Conservation (phyloP, 495 filamentous ascomycete genomes). For the Peziza echinospora region DNA sequence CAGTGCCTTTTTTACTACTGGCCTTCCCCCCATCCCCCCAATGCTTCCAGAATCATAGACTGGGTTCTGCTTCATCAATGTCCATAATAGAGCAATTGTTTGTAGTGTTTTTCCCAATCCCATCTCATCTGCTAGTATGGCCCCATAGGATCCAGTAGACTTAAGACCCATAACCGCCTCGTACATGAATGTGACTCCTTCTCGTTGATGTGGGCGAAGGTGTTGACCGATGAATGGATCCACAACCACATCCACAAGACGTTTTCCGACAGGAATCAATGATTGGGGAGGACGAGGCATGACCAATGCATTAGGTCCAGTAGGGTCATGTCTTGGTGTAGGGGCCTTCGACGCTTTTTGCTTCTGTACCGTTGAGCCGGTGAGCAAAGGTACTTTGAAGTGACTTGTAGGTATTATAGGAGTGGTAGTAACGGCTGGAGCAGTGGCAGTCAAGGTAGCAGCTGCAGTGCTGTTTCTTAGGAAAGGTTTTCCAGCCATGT, state of each 20-base stretch:
- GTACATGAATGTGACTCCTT: conserved; percentile 59
- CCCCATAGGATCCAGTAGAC: conserved; percentile 46
- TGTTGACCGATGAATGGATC: conserved; percentile 47
- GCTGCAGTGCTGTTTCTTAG: conserved; percentile 13
- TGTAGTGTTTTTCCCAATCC: conserved; percentile 62
- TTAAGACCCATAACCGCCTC: conserved; percentile 72
- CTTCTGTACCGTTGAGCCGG: not conserved
- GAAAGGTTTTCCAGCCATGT: conserved; percentile 34
- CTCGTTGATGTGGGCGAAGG: conserved; percentile 53
- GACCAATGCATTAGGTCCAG: conserved; percentile 37
- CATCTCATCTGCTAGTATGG: conserved; percentile 69
- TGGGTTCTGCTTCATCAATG: conserved; percentile 60
- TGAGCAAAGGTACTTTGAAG: conserved; percentile 41
- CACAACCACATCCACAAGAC: conserved; percentile 59
- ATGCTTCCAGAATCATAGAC: conserved; percentile 28
- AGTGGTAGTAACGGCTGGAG: not conserved
- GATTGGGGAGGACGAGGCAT: conserved; percentile 37
- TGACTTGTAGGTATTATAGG: conserved; percentile 2
- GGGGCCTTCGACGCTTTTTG: conserved; percentile 21
- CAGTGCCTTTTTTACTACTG: conserved; percentile 51
- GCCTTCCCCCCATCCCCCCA: not conserved
- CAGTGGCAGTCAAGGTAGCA: not conserved
- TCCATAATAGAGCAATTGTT: conserved; percentile 62
- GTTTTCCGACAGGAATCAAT: conserved; percentile 28
- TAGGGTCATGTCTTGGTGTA: conserved; percentile 45